Conservation (phyloP, 495 filamentous ascomycete species). For the Aspergillus biplanus region DNA sequence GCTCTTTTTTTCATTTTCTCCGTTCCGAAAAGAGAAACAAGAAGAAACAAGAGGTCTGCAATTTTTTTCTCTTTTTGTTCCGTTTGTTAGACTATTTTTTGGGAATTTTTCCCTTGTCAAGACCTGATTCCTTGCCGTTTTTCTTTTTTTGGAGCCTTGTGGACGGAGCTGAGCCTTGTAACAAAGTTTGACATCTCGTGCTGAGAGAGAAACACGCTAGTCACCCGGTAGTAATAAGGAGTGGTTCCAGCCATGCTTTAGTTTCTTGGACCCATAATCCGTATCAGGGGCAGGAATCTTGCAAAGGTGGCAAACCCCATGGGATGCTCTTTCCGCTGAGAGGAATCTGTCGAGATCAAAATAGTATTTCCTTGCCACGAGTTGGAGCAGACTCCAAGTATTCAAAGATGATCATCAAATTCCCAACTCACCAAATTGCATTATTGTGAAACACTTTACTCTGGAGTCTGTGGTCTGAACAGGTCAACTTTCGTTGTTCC, state of each 20-base stretch:
- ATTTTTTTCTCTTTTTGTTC: not conserved
- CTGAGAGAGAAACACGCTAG: constrained; percentile 4
- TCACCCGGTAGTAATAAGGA: constrained; percentile 9
- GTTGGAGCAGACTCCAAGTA: no score
- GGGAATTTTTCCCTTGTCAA: no score
- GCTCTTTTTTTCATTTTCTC: no score
- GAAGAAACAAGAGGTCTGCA: not conserved
- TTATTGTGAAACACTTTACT: not conserved
- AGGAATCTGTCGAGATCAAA: not conserved
- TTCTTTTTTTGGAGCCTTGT: no score
- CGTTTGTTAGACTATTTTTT: not conserved
- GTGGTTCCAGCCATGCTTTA: not conserved
- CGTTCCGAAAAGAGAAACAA: no score
- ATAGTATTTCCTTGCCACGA: no score
- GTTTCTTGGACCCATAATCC: constrained; percentile 1
- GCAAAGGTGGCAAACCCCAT: not conserved
- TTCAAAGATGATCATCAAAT: not conserved
- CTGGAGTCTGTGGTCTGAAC: not conserved
- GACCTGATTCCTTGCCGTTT: no score
- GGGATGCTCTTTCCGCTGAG: not conserved
- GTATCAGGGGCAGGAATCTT: not conserved
- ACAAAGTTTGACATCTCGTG: constrained; percentile 21
- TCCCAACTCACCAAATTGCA: not conserved
- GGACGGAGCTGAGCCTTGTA: not conserved
- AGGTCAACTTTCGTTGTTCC: not conserved